phyloP scores from a whole-genome alignment of 306 rosid species.

The Oemleria cerasiformis region DNA sequence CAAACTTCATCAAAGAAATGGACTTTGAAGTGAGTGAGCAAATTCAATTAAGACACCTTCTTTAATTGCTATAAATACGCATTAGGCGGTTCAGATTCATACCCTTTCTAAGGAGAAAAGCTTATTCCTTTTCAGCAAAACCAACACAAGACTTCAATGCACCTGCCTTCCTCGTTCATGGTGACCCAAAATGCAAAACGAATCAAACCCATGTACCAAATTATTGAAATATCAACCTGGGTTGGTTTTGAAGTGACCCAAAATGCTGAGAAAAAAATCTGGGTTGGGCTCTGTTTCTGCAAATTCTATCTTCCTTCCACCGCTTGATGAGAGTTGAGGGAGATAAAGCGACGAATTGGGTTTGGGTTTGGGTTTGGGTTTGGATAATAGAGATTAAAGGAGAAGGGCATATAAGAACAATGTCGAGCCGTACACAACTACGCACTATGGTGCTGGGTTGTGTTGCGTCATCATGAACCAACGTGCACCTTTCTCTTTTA shows the following conservation, averaged over 20 bases:
- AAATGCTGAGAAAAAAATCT: not conserved
- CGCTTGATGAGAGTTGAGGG: not conserved
- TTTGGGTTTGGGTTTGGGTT: conserved; percentile 9
- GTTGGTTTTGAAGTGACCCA: conserved; percentile 6
- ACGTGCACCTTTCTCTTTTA: conserved; percentile 37
- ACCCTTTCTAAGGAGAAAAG: conserved; percentile 32
- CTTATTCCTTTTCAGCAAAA: conserved; percentile 27
- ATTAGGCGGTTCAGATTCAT: conserved; percentile 24
- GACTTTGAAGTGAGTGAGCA: conserved; percentile 8
- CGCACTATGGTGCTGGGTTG: conserved; percentile 16
- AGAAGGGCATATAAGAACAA: conserved; percentile 16
- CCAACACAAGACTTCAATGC: conserved; percentile 20
- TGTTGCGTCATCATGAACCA: conserved; percentile 45
- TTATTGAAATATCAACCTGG: conserved; percentile 8
- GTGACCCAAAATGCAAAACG: conserved; percentile 15
- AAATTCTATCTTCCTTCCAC: not conserved
- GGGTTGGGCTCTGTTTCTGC: conserved; percentile 15
- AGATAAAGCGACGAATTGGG: conserved; percentile 10
- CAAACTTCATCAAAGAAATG: conserved; percentile 11
- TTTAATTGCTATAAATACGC: conserved; percentile 15
- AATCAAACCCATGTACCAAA: conserved; percentile 20
- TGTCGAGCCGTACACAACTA: conserved; percentile 23
- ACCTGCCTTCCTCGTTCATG: conserved; percentile 23
- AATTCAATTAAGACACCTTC: conserved; percentile 12
- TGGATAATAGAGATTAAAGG: conserved; percentile 22